phyloP scores from a whole-genome alignment of 805 yeast genomes.

The Candida caryicola region DNA sequence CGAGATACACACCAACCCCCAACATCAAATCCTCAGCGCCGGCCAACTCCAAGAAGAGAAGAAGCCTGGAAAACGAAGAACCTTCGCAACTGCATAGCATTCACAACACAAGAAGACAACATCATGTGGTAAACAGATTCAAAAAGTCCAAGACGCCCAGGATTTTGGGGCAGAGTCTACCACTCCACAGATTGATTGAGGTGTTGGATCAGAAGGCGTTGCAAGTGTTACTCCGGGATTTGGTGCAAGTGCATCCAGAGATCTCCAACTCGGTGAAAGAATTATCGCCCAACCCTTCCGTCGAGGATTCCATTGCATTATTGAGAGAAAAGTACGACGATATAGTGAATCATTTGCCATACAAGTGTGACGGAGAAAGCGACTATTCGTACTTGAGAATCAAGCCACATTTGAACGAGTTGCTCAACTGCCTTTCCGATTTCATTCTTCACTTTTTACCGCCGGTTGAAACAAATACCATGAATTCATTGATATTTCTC shows the following conservation, averaged over 20 bases:
- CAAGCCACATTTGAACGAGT: constrained; percentile 63
- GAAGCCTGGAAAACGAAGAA: constrained; percentile 12
- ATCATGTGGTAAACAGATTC: constrained; percentile 6
- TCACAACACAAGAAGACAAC: constrained; percentile 3
- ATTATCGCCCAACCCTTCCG: constrained; percentile 58
- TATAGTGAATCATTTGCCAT: constrained; percentile 59
- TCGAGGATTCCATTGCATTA: constrained; percentile 48
- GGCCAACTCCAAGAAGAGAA: constrained; percentile 13
- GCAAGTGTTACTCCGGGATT: constrained; percentile 47
- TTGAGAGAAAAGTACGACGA: constrained; percentile 45
- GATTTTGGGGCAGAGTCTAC: constrained; percentile 57
- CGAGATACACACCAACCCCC: constrained; percentile 12
- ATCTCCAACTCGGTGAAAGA: constrained; percentile 48
- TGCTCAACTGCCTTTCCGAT: constrained; percentile 68
- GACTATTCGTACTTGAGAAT: constrained; percentile 79
- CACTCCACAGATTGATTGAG: constrained; percentile 64
- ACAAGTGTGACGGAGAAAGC: constrained; percentile 65
- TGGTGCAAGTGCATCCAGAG: constrained; percentile 64
- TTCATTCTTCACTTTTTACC: constrained; percentile 71
- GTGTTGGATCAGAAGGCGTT: constrained; percentile 59
- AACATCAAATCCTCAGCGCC: neutral
- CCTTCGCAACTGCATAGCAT: constrained; percentile 4
- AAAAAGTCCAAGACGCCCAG: constrained; percentile 41
- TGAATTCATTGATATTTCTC: constrained; percentile 58
- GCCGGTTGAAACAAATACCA: constrained; percentile 57